A percentile compares a stretch with the other conserved stretches of the same genome.
Evolutionary conservation across 345 rosid species (phyloP).

Genomic region (Viola odorata): DNA sequence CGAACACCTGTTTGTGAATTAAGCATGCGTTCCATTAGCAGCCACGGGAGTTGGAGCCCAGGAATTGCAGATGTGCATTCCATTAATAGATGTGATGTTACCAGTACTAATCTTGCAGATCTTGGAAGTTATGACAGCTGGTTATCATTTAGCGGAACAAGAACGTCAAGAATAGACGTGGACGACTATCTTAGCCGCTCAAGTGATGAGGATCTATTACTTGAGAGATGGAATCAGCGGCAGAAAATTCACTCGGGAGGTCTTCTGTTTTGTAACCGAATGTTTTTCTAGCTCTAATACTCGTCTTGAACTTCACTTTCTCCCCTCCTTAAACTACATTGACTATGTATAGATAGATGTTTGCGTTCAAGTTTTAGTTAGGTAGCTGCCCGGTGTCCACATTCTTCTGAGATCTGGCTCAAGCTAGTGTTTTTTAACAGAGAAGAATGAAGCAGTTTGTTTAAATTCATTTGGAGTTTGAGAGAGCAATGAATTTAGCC

Average conservation of each 20-base stretch:
- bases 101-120: conserved; percentile 21
- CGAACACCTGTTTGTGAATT: conserved; percentile 31
- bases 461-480: too few relatives aligned
- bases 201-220: conserved; percentile 47
- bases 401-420: background rate
- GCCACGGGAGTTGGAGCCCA: conserved; percentile 84
- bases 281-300: conserved; percentile 22
- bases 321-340: background rate
- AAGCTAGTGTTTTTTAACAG: too few relatives aligned
- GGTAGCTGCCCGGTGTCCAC: background rate
- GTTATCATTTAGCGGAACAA: conserved; percentile 10
- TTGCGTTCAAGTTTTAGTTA: background rate
- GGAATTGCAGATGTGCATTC: conserved; percentile 25
- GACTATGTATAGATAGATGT: conserved; percentile 4
- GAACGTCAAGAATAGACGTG: conserved; percentile 38
- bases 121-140: conserved; percentile 15
- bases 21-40: conserved; percentile 45
- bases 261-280: conserved; percentile 51
- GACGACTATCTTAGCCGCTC: conserved; percentile 51
- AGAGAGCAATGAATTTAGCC: too few relatives aligned
- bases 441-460: too few relatives aligned
- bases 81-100: conserved; percentile 21
- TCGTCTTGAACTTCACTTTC: background rate
- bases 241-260: conserved; percentile 62
- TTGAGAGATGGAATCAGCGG: conserved; percentile 65